Percentiles rank a stretch among this genome's conserved stretches.
phyloP scores from a whole-genome alignment of 2,329 filamentous ascomycete species.

The Cladophialophora exuberans region DNA sequence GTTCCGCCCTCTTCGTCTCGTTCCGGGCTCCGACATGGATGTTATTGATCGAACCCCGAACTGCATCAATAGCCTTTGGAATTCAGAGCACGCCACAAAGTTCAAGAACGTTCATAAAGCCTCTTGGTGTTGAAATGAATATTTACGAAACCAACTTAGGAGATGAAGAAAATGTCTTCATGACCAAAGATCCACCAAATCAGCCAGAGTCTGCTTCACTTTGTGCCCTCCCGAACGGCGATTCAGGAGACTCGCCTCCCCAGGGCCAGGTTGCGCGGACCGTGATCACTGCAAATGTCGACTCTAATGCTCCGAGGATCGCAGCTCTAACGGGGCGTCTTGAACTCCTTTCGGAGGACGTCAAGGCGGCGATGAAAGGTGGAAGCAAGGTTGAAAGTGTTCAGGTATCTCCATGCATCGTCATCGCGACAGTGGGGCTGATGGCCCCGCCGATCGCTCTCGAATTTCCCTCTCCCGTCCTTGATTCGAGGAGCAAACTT shows the following conservation, averaged over 20 bases:
- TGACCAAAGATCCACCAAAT: slow-evolving; percentile 6
- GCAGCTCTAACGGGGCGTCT: slow-evolving; percentile 1
- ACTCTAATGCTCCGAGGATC: neutral
- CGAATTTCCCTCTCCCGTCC: slow-evolving; percentile 3
- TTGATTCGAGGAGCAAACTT: slow-evolving; percentile 25
- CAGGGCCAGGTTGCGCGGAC: slow-evolving; percentile 1
- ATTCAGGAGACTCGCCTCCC: neutral
- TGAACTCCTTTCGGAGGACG: slow-evolving; percentile 3
- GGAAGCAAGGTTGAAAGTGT: slow-evolving; percentile 1
- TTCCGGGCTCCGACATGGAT: slow-evolving; percentile 34
- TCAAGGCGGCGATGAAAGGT: neutral
- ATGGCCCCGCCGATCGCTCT: neutral
- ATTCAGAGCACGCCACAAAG: slow-evolving; percentile 27
- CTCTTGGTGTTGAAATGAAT: slow-evolving; percentile 29
- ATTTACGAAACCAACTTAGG: slow-evolving; percentile 31
- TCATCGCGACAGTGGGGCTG: slow-evolving; percentile 1
- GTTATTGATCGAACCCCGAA: slow-evolving; percentile 24
- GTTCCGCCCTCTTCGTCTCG: slow-evolving; percentile 34
- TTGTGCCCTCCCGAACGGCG: neutral
- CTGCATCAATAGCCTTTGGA: slow-evolving; percentile 27
- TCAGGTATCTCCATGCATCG: slow-evolving; percentile 1
- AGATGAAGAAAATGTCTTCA: slow-evolving; percentile 10
- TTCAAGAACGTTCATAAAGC: slow-evolving; percentile 13
- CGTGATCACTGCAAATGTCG: slow-evolving; percentile 4
- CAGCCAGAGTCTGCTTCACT: neutral